phyloP scores from a whole-genome alignment of 2,329 filamentous ascomycete species.

The Alternaria angustiovoidea region DNA sequence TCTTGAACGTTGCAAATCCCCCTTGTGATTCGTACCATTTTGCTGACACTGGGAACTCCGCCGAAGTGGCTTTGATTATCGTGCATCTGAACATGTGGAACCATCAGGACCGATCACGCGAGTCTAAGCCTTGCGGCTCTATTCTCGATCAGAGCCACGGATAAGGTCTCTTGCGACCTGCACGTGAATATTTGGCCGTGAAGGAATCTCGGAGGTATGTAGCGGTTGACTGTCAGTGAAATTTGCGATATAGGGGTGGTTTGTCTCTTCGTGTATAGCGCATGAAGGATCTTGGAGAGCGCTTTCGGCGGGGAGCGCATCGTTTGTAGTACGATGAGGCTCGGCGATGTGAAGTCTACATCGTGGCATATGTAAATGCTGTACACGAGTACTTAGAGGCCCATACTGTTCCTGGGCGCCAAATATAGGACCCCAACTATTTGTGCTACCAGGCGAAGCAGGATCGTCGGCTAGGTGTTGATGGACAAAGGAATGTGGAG shows the following conservation, averaged over 20 bases:
- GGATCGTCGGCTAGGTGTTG: background rate
- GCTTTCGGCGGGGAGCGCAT: background rate
- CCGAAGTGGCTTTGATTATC: background rate
- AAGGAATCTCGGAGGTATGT: background rate
- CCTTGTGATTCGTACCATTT: background rate
- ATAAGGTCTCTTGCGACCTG: background rate
- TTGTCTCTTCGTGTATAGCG: background rate
- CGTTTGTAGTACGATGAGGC: background rate
- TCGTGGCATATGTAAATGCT: background rate
- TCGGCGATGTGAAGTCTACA: background rate
- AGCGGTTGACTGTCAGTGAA: background rate
- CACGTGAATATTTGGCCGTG: background rate
- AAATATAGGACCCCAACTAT: background rate
- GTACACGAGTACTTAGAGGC: background rate
- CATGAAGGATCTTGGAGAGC: background rate
- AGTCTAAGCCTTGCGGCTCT: background rate
- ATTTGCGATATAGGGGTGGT: background rate
- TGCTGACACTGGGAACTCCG: background rate
- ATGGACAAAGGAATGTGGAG: background rate
- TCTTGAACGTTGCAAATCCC: background rate
- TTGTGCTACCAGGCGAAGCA: background rate
- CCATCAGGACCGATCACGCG: conserved; percentile 1
- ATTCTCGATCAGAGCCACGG: background rate
- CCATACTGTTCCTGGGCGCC: background rate
- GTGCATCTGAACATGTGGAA: background rate